phyloP scores from a whole-genome alignment of 768 basidiomycete species.

The Galerina marginata region DNA sequence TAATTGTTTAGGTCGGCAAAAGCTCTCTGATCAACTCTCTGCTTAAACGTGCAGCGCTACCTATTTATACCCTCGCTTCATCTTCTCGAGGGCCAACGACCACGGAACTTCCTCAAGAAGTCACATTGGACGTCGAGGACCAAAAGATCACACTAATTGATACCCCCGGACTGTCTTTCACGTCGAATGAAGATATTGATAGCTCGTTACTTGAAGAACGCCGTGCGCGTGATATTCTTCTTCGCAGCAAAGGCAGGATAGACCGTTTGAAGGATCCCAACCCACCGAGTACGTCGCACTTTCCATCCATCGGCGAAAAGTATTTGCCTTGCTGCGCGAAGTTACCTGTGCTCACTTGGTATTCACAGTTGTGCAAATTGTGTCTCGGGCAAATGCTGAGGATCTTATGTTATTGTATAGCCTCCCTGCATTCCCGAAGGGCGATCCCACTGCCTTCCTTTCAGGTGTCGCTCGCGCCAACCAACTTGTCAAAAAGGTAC shows the following conservation, averaged over 20 bases:
- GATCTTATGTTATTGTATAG: slow-evolving; percentile 92
- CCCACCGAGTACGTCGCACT: slow-evolving; percentile 59
- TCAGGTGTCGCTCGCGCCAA: slow-evolving; percentile 76
- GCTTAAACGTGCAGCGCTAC: slow-evolving; percentile 51
- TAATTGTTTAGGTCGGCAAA: slow-evolving; percentile 69
- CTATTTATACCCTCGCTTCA: slow-evolving; percentile 61
- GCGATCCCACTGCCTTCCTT: slow-evolving; percentile 76
- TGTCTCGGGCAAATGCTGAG: slow-evolving; percentile 70
- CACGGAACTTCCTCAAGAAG: slow-evolving; percentile 68
- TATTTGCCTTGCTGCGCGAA: slow-evolving; percentile 4
- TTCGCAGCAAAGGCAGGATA: slow-evolving; percentile 80
- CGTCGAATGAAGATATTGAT: slow-evolving; percentile 41
- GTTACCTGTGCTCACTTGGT: slow-evolving; percentile 17
- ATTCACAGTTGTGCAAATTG: slow-evolving; percentile 65
- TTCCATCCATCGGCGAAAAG: neutral
- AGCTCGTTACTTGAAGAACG: slow-evolving; percentile 29
- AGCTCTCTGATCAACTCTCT: slow-evolving; percentile 86
- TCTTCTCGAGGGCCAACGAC: slow-evolving; percentile 72
- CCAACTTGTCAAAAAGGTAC: slow-evolving; percentile 79
- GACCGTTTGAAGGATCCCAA: slow-evolving; percentile 85
- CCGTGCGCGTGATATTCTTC: slow-evolving; percentile 74
- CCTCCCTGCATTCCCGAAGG: slow-evolving; percentile 76
- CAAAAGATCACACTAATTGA: slow-evolving; percentile 74
- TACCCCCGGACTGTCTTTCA: slow-evolving; percentile 84
- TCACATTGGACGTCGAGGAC: slow-evolving; percentile 52